Conservation (phyloP, 2,329 filamentous ascomycete species). For the Colletotrichum coccodes region DNA sequence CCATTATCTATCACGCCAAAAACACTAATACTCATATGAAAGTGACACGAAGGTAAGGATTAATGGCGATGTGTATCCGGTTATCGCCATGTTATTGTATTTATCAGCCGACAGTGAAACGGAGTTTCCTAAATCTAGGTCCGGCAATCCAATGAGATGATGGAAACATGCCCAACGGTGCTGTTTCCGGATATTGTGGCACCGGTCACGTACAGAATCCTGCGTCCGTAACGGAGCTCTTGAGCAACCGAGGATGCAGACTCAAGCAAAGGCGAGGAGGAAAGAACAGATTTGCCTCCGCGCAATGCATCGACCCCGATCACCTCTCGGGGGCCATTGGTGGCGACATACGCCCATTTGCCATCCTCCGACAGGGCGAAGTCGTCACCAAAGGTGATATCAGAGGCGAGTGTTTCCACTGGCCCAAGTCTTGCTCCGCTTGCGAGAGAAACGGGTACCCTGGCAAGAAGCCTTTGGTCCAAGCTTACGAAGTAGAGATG, state of each 20-base stretch:
- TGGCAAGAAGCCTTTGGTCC: slow-evolving; percentile 10
- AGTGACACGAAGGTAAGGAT: too few relatives aligned
- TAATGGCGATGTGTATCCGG: too few relatives aligned
- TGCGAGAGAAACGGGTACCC: not conserved
- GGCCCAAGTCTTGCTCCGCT: not conserved
- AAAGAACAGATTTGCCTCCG: not conserved
- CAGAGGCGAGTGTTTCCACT: not conserved
- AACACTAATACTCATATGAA: too few relatives aligned
- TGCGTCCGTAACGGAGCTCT: not conserved
- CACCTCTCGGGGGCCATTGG: slow-evolving; percentile 12
- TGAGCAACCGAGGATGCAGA: not conserved
- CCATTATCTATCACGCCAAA: too few relatives aligned
- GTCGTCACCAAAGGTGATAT: slow-evolving; percentile 18
- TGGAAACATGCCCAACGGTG: slow-evolving; percentile 3
- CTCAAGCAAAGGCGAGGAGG: not conserved
- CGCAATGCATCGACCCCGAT: not conserved
- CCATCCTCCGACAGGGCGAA: slow-evolving; percentile 17
- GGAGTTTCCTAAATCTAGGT: not conserved
- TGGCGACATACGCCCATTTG: slow-evolving; percentile 1
- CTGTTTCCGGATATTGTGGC: not conserved
- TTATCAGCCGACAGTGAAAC: not conserved
- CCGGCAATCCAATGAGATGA: not conserved
- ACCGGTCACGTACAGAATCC: not conserved
- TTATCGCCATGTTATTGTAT: not conserved
- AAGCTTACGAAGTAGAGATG: slow-evolving; percentile 18